Conservation (phyloP, 306 rosid species). For the Fragaria vesca region DNA sequence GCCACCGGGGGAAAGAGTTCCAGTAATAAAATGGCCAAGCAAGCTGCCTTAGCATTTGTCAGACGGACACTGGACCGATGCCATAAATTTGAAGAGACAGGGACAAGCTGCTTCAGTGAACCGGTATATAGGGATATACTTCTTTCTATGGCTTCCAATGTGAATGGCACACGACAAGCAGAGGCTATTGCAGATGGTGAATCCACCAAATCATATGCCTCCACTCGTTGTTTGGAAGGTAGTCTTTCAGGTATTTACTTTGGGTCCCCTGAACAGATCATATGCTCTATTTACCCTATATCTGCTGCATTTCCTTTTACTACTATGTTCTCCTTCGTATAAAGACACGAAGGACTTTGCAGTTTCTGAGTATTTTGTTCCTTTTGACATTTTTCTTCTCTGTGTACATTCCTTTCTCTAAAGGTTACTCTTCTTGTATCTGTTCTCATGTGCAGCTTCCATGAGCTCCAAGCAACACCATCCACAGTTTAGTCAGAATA, state of each 20-base stretch:
- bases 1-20: conserved; percentile 81
- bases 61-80: conserved; percentile 81
- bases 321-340: conserved; percentile 9
- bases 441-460: conserved; percentile 56
- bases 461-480: conserved; percentile 80
- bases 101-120: conserved; percentile 88
- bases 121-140: conserved; percentile 66
- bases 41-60: conserved; percentile 73
- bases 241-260: conserved; percentile 50
- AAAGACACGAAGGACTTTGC: conserved; percentile 9
- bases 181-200: conserved; percentile 61
- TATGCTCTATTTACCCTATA: conserved; percentile 14
- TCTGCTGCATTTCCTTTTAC: conserved; percentile 3
- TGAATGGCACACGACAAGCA: conserved; percentile 41
- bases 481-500: conserved; percentile 66
- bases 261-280: conserved; percentile 19
- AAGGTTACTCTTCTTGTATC: conserved; percentile 3
- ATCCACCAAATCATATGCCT: conserved; percentile 54
- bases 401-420: neutral
- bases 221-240: conserved; percentile 61
- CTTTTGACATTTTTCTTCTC: neutral
- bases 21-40: conserved; percentile 85
- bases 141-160: conserved; percentile 52
- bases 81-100: conserved; percentile 77
- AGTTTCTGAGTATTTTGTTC: conserved; percentile 5